Evolutionary conservation across 2,329 filamentous ascomycete genomes (phyloP), one percentile per base, ranked within the genome.

Genomic region (Sclerotinia borealis): DNA sequence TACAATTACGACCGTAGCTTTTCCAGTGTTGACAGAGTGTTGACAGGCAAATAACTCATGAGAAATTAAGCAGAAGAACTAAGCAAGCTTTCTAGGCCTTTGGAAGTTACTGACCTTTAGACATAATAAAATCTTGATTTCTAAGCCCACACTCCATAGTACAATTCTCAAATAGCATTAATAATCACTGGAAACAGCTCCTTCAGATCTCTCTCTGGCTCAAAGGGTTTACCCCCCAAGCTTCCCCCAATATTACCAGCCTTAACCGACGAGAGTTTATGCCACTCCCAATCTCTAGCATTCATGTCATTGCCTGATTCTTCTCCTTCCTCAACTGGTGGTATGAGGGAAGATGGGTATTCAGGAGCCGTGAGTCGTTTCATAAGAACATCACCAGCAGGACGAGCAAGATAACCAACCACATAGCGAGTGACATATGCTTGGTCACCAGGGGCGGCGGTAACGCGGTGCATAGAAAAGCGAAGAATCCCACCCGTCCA

Each of bases 381-480:
- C 66, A 68, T 68, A 6, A 41, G 50, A 75, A 41, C 74, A 72
- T 81, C 77, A 66, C 77, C 79, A 22, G 31, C 49, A 3, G 81
- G 81, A 63, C 82, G 69, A 37, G 77, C 75, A 70, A 84, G 82
- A 66, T 83, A 83, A 22, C 83, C 81, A 22, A 84, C 68, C 71
- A 80, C 82, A 68, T 79, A 80, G 60, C 82, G 73, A 15, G 59
- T 55, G 6, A 49, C 41, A 9, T 29, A 43, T n/a, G 52, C 55
- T 36, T 68, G 67, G n/a, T 59, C 59, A 3, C 66, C 72, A 6
- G 70, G 72, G 0, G 71, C 66, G 45, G 68, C 65, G 4, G 68
- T 67, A 2, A 74, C 72, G 8, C 73, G 69, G 61, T 75, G 72
- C 45, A 72, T 56, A 22, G 68, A 67, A 13, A 67, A 70, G 17